Conservation (phyloP, 108 stramenopile genomes). For the Aureococcus anophagefferens region DNA sequence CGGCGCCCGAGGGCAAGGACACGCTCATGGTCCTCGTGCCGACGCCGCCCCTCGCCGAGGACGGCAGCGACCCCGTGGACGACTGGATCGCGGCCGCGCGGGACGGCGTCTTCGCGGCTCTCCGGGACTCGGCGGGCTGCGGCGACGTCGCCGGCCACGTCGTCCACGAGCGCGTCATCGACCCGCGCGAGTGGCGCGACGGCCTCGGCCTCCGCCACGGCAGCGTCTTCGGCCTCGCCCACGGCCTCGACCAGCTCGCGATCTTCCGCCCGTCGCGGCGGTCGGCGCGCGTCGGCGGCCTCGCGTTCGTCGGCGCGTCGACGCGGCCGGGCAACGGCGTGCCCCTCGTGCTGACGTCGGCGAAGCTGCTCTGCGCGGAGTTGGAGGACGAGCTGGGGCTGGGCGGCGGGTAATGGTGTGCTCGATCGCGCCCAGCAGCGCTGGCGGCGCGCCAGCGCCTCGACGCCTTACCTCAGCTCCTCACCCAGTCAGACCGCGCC, state of each 20-base stretch:
- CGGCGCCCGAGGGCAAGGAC: slow-evolving; percentile 62
- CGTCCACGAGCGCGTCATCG: slow-evolving; percentile 21
- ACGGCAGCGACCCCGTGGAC: neutral
- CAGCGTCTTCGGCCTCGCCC: slow-evolving; percentile 30
- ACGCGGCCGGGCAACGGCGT: slow-evolving; percentile 82
- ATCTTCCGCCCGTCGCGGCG: slow-evolving; percentile 9
- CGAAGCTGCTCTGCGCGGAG: slow-evolving; percentile 22
- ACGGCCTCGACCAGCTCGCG: slow-evolving; percentile 30
- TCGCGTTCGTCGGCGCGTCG: slow-evolving; percentile 73
- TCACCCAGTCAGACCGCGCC: no score
- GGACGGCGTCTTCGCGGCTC: slow-evolving; percentile 9
- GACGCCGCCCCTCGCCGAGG: neutral
- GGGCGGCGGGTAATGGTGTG: no score
- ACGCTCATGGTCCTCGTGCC: slow-evolving; percentile 60
- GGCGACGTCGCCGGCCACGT: slow-evolving; percentile 21
- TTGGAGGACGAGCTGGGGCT: neutral
- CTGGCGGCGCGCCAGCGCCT: no score
- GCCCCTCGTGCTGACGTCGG: slow-evolving; percentile 71
- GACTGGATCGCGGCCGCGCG: neutral
- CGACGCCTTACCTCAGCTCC: no score
- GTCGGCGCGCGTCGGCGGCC: slow-evolving; percentile 24
- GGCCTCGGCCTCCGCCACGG: slow-evolving; percentile 19
- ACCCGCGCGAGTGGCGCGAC: slow-evolving; percentile 27
- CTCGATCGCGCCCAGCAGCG: no score
- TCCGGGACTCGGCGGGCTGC: slow-evolving; percentile 10